Base-by-base conservation (phyloP, 2,329 filamentous ascomycete species). In the Diaporthe vexans region DNA sequence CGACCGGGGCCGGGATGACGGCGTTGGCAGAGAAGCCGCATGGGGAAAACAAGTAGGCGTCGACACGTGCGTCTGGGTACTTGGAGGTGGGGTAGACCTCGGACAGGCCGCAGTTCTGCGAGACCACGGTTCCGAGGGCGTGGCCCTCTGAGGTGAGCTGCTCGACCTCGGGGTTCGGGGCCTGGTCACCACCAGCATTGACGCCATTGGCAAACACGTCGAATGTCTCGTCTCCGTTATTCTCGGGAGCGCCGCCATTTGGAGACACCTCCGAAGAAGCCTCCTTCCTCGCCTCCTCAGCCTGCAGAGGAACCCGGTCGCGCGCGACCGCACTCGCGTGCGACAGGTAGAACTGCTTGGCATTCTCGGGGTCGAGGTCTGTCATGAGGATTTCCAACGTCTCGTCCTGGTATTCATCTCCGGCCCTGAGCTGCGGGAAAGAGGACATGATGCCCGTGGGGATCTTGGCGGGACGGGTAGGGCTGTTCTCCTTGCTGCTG, bases 1-100 rank as follows among this genome's bases (percentile, higher is more conserved):
- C 87, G 46, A 90, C 86, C 0, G 94, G 92, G 65, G 95, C 92
- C 9, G 97, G 97, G 56, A 99, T 91, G 26, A 99, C 95, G 71
- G 95, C 97, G 81, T 99, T 99, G 82, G 97, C 97, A 9, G 95
- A 98, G 85, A 98, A 99, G 74, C 97, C 97, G 81, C 97, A 99
- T 0, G 97, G 97, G 0, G 94, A 95, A 87, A 99, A 99, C 72
- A 98, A 90, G 83, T 98, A 99, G 29, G 97, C 95, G 79, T 99
- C 97, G 78, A 99, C 94, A 74, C 94, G 94, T 29, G 97, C 94
- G 79, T 98, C 96, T 0, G 97, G 95, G 81, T 98, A 98, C 83
- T 93, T 93, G 74, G 91, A 92, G 58, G 91, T 92, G 7, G 97
- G 94, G 80, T 98, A 99, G 76, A 99, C 92, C 76, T 95, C 93